Evolutionary conservation across 2,329 filamentous ascomycete species (phyloP), one percentile per base, ranked within the genome.

Genomic region (Cladosporium cucumerinum): DNA sequence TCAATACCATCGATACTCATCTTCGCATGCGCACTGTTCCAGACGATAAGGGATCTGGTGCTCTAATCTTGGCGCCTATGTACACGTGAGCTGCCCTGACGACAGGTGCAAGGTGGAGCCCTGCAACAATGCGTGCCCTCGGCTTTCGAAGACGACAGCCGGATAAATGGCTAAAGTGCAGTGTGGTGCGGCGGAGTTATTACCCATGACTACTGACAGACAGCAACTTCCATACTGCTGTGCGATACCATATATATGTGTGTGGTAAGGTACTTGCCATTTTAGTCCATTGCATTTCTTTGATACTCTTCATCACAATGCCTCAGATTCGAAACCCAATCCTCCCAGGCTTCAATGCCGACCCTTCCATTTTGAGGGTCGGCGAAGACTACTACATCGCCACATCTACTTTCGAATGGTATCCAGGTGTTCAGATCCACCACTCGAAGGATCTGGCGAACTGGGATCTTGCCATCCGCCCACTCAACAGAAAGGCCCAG

Each of bases 381-480:
- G 76, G 76, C 8, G 69, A 78, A 49, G 81, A 84, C 69, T 88
- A 83, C 71, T 88, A 84, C 72, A 80, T 88, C 30, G 83, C 82
- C 43, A 88, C 85, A 4, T 88, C 86, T 0, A 85, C 84, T 0
- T 88, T 89, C 65, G 86, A 88, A 72, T 86, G 82, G 72, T 87
- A 86, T 66, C 86, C 86, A 0, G 85, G 85, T 4, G 82, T 82
- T n/a, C 83, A 85, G 16, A 85, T 89, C 64, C 87, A 88, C 69
- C 80, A 85, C 28, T 86, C 83, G 23, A 82, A 75, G 10, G 81
- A 85, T 67, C 77, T 86, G 12, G 73, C 84, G 10, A 80, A 81
- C 49, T 86, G 84, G 83, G 76, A 76, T 6, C 78, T 85, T n/a
- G 81, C 85, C 52, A 81, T 79, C 5, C 80, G 85, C 67, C 84